These are phyloP conservation scores for Polyporus arcularius DNA, from an alignment of 768 basidiomycete genomes.

Conservation along the genomic window DNA sequence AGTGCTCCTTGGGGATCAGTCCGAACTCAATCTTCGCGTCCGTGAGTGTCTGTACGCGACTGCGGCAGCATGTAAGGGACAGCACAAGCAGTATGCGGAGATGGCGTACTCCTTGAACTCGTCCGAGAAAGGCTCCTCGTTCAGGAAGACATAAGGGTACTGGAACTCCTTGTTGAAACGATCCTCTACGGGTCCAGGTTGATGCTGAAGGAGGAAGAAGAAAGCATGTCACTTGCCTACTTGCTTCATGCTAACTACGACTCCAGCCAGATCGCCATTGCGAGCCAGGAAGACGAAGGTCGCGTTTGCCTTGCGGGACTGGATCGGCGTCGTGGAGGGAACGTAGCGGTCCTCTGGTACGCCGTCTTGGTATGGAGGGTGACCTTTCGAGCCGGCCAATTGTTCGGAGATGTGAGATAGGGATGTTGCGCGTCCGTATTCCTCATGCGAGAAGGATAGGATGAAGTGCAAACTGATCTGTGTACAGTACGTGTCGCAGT, in stretches of 20 bases:
- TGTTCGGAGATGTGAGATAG: constrained; percentile 39
- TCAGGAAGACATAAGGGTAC: constrained; percentile 86
- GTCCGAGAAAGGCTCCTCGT: constrained; percentile 76
- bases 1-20: constrained; percentile 74
- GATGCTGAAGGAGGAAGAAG: neutral
- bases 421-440: constrained; percentile 49
- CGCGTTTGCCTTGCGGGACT: constrained; percentile 49
- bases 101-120: constrained; percentile 66
- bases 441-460: constrained; percentile 50
- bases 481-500: neutral
- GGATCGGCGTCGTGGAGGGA: constrained; percentile 13
- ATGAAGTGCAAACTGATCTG: constrained; percentile 61
- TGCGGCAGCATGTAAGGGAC: constrained; percentile 39
- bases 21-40: constrained; percentile 70
- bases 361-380: constrained; percentile 57
- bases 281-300: constrained; percentile 56
- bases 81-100: constrained; percentile 23
- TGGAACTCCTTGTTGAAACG: constrained; percentile 60
- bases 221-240: constrained; percentile 35
- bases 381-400: constrained; percentile 17
- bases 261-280: constrained; percentile 44
- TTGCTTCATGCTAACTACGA: constrained; percentile 52
- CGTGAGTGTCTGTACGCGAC: constrained; percentile 60
- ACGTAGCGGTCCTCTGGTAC: constrained; percentile 43
- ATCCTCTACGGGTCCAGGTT: constrained; percentile 34